Conservation (phyloP, 148 eudicot genomes). For the Spergularia marina region DNA sequence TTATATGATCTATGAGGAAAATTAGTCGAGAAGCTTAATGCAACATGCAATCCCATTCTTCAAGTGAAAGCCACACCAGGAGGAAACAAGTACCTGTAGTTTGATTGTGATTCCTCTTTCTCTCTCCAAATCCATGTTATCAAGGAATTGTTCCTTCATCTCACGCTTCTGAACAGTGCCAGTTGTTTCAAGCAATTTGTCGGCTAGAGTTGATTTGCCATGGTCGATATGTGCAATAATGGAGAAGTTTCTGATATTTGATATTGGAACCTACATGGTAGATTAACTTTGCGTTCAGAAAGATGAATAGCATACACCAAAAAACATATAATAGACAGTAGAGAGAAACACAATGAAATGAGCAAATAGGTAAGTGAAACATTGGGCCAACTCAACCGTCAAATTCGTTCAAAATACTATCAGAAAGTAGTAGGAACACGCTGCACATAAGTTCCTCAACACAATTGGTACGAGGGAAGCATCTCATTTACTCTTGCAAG, state of each 20-base stretch:
- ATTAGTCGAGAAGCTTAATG: not conserved
- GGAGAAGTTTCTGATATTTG: constrained; percentile 81
- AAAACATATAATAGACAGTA: not conserved
- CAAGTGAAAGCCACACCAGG: not conserved
- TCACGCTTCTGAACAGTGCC: constrained; percentile 94
- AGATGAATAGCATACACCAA: not conserved
- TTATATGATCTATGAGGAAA: not conserved
- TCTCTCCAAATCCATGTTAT: constrained; percentile 99
- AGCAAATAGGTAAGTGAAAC: not conserved
- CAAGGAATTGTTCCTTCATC: constrained; percentile 98
- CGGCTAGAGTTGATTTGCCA: constrained; percentile 98
- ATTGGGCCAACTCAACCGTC: not conserved
- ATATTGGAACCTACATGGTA: constrained; percentile 70
- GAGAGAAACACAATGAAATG: not conserved
- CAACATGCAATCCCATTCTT: not conserved
- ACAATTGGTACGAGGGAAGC: not conserved
- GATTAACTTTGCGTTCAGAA: constrained; percentile 8
- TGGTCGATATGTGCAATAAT: constrained; percentile 99
- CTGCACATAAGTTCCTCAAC: not conserved
- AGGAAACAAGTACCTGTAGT: constrained; percentile 61
- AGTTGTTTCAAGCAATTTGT: constrained; percentile 87
- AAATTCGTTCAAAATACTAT: not conserved
- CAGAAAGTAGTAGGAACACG: not conserved
- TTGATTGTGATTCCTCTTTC: constrained; percentile 98
- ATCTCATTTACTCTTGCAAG: not conserved